phyloP scores from a whole-genome alignment of 1,284 basidiomycete species.

The Somion occarium region DNA sequence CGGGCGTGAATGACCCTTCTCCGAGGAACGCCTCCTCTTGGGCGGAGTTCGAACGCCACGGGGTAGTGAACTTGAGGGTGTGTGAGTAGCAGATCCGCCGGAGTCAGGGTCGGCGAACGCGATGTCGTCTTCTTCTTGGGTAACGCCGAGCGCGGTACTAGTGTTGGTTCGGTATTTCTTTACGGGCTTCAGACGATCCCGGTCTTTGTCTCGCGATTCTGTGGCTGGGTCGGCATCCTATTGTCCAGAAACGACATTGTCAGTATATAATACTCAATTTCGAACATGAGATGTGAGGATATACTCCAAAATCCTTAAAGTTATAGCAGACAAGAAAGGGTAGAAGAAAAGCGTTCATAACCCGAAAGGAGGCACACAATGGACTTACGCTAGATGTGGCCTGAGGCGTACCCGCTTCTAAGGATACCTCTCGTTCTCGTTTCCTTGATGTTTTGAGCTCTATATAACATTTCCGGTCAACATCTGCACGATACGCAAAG shows the following conservation, averaged over 20 bases:
- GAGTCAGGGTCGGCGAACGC: conserved; percentile 1
- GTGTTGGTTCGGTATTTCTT: conserved; percentile 64
- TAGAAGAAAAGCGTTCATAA: not conserved
- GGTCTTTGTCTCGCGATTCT: conserved; percentile 33
- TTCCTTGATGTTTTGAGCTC: conserved; percentile 33
- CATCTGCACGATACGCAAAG: not conserved
- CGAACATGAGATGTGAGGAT: too few species aligned
- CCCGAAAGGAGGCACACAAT: not conserved
- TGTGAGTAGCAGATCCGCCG: not conserved
- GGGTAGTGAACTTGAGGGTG: not conserved
- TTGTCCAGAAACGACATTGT: conserved; percentile 7
- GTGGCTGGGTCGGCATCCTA: conserved; percentile 38
- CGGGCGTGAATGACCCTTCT: not conserved
- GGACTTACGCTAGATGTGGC: conserved; percentile 31
- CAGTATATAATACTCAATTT: not conserved
- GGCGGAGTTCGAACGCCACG: conserved; percentile 1
- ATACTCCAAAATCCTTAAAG: too few species aligned
- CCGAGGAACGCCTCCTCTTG: not conserved
- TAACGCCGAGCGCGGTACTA: conserved; percentile 54
- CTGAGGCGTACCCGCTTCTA: conserved; percentile 59
- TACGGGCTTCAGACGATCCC: conserved; percentile 48
- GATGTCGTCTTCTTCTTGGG: conserved; percentile 51
- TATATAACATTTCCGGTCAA: too few species aligned
- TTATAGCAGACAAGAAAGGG: too few species aligned
- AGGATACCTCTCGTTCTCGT: conserved; percentile 69